Evolutionary conservation across 1,284 basidiomycete genomes (phyloP).

Genomic region (Moniliophthora roreri): DNA sequence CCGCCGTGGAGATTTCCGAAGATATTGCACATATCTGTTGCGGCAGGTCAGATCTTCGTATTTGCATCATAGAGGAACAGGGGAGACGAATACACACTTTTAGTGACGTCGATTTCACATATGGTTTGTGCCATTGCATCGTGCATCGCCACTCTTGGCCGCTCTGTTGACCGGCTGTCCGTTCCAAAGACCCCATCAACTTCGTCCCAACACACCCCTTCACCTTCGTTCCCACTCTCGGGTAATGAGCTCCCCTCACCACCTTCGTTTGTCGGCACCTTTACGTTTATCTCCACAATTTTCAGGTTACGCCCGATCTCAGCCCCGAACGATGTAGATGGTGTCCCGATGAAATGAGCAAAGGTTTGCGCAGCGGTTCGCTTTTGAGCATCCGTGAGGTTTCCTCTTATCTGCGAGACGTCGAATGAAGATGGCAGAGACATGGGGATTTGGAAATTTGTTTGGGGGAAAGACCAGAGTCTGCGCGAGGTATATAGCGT

Average conservation of each 20-base stretch:
- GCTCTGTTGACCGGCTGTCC: background rate
- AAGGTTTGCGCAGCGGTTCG: slow-evolving; percentile 5
- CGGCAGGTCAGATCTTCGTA: background rate
- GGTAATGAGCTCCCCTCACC: too few species aligned
- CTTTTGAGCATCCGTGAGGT: slow-evolving; percentile 8
- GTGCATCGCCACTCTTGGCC: background rate
- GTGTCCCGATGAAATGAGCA: slow-evolving; percentile 13
- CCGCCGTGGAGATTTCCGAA: slow-evolving; percentile 40
- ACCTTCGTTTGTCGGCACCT: background rate
- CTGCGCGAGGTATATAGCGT: background rate
- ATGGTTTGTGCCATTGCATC: slow-evolving; percentile 8
- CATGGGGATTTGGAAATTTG: background rate
- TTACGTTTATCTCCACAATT: slow-evolving; percentile 6
- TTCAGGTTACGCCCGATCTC: slow-evolving; percentile 10
- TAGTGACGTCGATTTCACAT: slow-evolving; percentile 13
- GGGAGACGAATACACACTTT: slow-evolving; percentile 1
- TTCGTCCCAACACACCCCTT: slow-evolving; percentile 3
- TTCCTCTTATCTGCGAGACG: slow-evolving; percentile 11
- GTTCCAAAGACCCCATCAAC: background rate
- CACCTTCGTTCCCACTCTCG: background rate
- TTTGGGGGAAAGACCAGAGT: too few species aligned
- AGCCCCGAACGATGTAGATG: slow-evolving; percentile 13
- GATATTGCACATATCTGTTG: slow-evolving; percentile 43
- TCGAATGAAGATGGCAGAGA: background rate
- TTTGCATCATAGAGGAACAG: background rate